Percentiles rank a stretch among this genome's conserved stretches.
Conservation (phyloP, 306 rosid species). For the Medicago truncatula region DNA sequence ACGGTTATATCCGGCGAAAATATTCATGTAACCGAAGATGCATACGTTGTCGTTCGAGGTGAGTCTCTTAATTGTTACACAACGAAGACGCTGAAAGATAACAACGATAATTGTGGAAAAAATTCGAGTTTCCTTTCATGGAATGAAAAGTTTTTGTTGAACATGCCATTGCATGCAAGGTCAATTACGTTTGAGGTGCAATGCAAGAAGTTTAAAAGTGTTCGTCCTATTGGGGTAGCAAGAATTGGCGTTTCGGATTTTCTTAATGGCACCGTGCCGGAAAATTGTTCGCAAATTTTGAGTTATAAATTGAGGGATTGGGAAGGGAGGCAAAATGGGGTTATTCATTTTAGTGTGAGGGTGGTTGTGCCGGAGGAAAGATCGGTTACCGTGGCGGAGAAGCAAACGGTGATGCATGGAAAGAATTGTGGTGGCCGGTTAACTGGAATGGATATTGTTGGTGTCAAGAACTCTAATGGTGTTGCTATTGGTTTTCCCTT, state of each 20-base stretch:
- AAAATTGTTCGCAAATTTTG: slow-evolving; percentile 42
- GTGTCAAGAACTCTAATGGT: background rate
- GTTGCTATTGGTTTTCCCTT: slow-evolving; percentile 19
- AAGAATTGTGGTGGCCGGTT: background rate
- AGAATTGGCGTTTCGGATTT: slow-evolving; percentile 56
- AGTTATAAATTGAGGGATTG: slow-evolving; percentile 65
- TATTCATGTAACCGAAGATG: slow-evolving; percentile 38
- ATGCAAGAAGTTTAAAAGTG: slow-evolving; percentile 43
- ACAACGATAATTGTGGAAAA: background rate
- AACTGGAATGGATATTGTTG: background rate
- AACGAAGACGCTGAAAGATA: slow-evolving; percentile 43
- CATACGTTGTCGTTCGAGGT: slow-evolving; percentile 49
- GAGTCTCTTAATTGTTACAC: slow-evolving; percentile 38
- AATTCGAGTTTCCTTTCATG: slow-evolving; percentile 40
- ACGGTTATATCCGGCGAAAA: slow-evolving; percentile 56
- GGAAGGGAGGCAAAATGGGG: slow-evolving; percentile 59
- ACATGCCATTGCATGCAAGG: slow-evolving; percentile 49
- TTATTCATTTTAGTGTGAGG: slow-evolving; percentile 62
- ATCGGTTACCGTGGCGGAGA: background rate
- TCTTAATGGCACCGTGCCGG: slow-evolving; percentile 30
- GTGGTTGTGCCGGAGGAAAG: slow-evolving; percentile 11
- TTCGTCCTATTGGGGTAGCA: slow-evolving; percentile 47
- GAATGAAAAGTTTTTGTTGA: slow-evolving; percentile 53
- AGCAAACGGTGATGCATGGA: too few relatives aligned
- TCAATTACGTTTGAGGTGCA: slow-evolving; percentile 55